These are phyloP conservation scores for Boechera divaricarpa DNA, from an alignment of 345 rosid species.

Conservation along the genomic window DNA sequence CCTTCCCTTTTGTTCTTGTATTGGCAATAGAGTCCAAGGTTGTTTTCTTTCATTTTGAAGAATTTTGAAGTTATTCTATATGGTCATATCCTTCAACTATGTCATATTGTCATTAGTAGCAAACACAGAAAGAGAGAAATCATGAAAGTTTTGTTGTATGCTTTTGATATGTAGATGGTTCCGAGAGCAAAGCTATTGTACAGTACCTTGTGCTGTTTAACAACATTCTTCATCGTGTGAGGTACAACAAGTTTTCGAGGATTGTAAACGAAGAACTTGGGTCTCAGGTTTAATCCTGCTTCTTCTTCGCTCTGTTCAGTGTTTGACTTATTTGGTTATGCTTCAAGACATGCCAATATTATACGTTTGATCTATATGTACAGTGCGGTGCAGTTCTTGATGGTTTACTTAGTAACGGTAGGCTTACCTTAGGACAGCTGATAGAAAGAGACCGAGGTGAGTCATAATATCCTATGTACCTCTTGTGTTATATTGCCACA, in stretches of 20 bases:
- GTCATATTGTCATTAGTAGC: not conserved
- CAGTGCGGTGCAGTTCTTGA: constrained; percentile 71
- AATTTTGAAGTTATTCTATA: constrained; percentile 5
- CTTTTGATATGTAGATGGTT: constrained; percentile 49
- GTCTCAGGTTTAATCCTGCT: constrained; percentile 51
- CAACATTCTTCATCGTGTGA: constrained; percentile 70
- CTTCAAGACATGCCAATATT: constrained; percentile 2
- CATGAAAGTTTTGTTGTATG: not conserved
- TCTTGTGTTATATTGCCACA: constrained; percentile 5
- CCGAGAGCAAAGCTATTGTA: constrained; percentile 52
- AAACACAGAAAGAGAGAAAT: constrained; percentile 7
- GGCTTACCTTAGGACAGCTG: constrained; percentile 79
- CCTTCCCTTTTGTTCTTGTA: not conserved
- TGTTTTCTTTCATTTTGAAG: not conserved
- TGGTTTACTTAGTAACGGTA: constrained; percentile 82
- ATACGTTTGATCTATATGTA: constrained; percentile 29
- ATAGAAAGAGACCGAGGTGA: constrained; percentile 68
- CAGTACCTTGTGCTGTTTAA: constrained; percentile 66
- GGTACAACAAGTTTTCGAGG: constrained; percentile 70
- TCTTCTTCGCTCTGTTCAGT: constrained; percentile 5
- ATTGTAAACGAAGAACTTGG: constrained; percentile 62
- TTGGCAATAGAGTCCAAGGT: not conserved
- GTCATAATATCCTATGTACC: constrained; percentile 27
- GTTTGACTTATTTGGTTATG: not conserved
- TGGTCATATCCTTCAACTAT: not conserved